Percentiles rank a stretch among this genome's conserved stretches.
Evolutionary conservation across 495 filamentous ascomycete species (phyloP).

Genomic region (Aspergillus saccharolyticus): DNA sequence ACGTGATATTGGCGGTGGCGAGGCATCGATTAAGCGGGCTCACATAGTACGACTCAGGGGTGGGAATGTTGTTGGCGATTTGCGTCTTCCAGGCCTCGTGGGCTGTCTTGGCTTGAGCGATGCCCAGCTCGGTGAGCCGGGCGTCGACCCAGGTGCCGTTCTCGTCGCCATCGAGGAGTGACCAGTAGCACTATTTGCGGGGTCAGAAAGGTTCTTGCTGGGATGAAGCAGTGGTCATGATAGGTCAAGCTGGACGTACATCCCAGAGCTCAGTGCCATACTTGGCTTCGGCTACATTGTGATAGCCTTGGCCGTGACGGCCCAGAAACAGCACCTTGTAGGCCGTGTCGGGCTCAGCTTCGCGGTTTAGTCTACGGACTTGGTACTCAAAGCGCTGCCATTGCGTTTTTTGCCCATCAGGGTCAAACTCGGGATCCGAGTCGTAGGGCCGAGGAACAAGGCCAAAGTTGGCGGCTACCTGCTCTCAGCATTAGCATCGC

Average conservation of each 20-base stretch:
- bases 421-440: constrained; percentile 29
- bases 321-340: constrained; percentile 70
- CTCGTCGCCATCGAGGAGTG: constrained; percentile 63
- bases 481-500: background rate
- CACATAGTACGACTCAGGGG: constrained; percentile 65
- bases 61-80: constrained; percentile 52
- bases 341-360: constrained; percentile 33
- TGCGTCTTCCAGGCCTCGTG: constrained; percentile 58
- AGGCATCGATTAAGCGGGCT: constrained; percentile 71
- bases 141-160: constrained; percentile 69
- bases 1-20: constrained; percentile 59
- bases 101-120: constrained; percentile 58
- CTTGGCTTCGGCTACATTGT: constrained; percentile 59
- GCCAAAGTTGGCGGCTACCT: constrained; percentile 57
- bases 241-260: constrained; percentile 26
- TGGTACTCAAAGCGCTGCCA: constrained; percentile 60
- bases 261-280: constrained; percentile 68
- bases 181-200: constrained; percentile 59
- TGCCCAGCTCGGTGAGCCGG: constrained; percentile 59
- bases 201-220: background rate
- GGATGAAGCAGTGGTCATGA: background rate
- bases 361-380: constrained; percentile 49
- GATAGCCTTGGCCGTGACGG: constrained; percentile 68
- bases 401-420: constrained; percentile 43
- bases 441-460: constrained; percentile 53